Percentiles rank a stretch among this genome's conserved stretches.
phyloP scores from a whole-genome alignment of 768 basidiomycete species.

The Suillus subaureus region DNA sequence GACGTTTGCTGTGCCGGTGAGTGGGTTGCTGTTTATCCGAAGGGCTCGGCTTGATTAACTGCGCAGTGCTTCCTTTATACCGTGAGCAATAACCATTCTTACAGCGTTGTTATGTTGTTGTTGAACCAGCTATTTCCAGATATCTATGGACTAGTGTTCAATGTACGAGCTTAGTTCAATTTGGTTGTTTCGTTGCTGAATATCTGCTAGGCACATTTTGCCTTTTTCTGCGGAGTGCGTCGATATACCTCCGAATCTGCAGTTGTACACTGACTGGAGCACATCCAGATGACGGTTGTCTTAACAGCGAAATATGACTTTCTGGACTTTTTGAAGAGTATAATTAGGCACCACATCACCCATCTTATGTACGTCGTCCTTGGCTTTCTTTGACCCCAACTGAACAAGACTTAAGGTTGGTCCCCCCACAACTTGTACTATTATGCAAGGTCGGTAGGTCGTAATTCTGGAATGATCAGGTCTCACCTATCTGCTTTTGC shows the following conservation, averaged over 20 bases:
- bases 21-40: conserved; percentile 11
- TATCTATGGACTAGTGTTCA: conserved; percentile 67
- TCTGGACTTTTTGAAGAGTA: conserved; percentile 45
- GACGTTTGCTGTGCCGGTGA: conserved; percentile 62
- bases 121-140: conserved; percentile 38
- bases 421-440: conserved; percentile 53
- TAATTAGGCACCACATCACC: conserved; percentile 46
- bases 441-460: conserved; percentile 46
- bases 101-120: neutral
- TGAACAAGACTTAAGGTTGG: conserved; percentile 30
- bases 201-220: conserved; percentile 55
- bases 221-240: conserved; percentile 57
- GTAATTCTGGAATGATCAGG: neutral
- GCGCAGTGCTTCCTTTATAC: conserved; percentile 58
- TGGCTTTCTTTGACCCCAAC: neutral
- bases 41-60: neutral
- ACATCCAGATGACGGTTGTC: conserved; percentile 54
- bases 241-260: neutral
- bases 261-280: conserved; percentile 9
- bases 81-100: conserved; percentile 42
- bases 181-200: conserved; percentile 14
- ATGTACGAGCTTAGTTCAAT: conserved; percentile 38
- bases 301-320: conserved; percentile 49
- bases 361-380: conserved; percentile 38
- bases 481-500: conserved; percentile 1